These are phyloP conservation scores for Bruguiera gymnorhiza DNA, from an alignment of 345 rosid genomes.

Conservation along the genomic window DNA sequence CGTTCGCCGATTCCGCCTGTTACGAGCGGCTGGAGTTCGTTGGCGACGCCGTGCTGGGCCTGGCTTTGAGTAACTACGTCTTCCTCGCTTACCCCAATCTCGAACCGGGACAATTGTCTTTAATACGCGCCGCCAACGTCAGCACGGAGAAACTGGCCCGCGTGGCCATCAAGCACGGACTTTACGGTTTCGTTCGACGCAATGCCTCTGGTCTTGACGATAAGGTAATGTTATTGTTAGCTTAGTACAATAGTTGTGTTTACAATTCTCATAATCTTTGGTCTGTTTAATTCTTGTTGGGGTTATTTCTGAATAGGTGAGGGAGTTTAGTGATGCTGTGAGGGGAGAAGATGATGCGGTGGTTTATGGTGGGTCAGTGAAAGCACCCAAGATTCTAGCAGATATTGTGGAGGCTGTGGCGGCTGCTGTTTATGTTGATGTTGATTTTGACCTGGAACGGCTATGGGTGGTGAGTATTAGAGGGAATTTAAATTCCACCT, in stretches of 20 bases:
- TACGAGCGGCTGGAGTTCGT: conserved; percentile 78
- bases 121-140: conserved; percentile 56
- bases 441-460: conserved; percentile 47
- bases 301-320: conserved; percentile 37
- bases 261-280: no score
- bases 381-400: conserved; percentile 84
- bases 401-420: conserved; percentile 75
- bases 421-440: conserved; percentile 66
- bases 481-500: no score
- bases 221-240: conserved; percentile 17
- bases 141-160: conserved; percentile 88
- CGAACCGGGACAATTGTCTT: conserved; percentile 53
- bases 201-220: conserved; percentile 43
- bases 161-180: conserved; percentile 49
- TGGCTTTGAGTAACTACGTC: conserved; percentile 45
- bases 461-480: conserved; percentile 64
- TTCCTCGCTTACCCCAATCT: conserved; percentile 51
- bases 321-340: conserved; percentile 54
- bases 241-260: no score
- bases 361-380: conserved; percentile 54
- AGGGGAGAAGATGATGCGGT: conserved; percentile 44
- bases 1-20: conserved; percentile 34
- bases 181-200: conserved; percentile 45
- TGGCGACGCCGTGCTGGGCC: conserved; percentile 61
- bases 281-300: conserved; percentile 1